phyloP scores from a whole-genome alignment of 2,329 filamentous ascomycete species.

The Trichoderma lentiforme region DNA sequence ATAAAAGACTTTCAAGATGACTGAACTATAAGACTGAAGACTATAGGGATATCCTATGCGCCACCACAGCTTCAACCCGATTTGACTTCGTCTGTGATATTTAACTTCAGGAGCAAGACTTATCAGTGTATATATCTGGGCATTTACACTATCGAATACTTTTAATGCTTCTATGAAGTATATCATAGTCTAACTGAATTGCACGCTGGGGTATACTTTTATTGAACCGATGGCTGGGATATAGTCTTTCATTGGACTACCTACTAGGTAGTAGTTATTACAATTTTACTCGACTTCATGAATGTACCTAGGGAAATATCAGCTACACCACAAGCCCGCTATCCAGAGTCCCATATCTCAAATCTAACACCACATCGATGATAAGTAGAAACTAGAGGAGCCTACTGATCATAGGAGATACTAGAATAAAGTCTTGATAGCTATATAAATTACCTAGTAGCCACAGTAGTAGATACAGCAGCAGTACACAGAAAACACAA shows the following conservation, averaged over 20 bases:
- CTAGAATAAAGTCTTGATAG: neutral
- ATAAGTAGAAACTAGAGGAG: neutral
- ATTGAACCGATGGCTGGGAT: too few relatives aligned
- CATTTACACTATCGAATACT: neutral
- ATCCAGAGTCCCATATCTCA: neutral
- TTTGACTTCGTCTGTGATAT: neutral
- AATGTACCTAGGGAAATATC: too few relatives aligned
- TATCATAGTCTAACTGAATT: too few relatives aligned
- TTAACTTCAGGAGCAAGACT: neutral
- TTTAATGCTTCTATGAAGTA: neutral
- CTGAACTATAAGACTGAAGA: neutral
- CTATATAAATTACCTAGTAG: neutral
- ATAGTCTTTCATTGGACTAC: too few relatives aligned
- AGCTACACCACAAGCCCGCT: too few relatives aligned
- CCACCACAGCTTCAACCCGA: neutral
- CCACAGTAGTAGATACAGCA: neutral
- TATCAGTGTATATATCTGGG: neutral
- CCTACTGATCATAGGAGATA: fast-evolving
- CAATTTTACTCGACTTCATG: too few relatives aligned
- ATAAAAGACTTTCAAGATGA: neutral
- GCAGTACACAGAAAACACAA: neutral
- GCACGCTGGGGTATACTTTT: too few relatives aligned
- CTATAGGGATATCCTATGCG: neutral
- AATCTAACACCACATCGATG: neutral
- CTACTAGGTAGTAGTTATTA: too few relatives aligned